Percentiles rank a stretch among this genome's conserved stretches.
Evolutionary conservation across 208 protist species (phyloP).

Genomic region (Phytomonas sp.): DNA sequence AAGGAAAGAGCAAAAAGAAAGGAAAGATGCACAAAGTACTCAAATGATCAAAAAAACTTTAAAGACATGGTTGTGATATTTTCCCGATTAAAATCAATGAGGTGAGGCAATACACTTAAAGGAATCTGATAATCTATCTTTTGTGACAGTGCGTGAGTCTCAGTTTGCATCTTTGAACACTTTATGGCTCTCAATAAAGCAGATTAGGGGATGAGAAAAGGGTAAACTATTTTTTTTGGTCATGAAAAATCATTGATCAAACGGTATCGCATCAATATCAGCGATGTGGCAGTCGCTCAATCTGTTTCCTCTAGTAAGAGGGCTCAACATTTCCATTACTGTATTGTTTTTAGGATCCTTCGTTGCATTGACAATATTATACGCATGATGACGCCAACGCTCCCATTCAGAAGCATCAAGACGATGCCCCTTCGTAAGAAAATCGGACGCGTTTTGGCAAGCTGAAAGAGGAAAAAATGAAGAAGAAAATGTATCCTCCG

Average conservation of each 20-base stretch:
- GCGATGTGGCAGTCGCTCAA: not conserved
- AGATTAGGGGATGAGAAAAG: not conserved
- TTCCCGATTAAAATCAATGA: not conserved
- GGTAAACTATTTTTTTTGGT: not conserved
- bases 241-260: not conserved
- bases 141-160: not conserved
- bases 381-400: not conserved
- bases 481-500: not conserved
- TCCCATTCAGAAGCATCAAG: not conserved
- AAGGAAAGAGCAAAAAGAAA: slow-evolving; percentile 20
- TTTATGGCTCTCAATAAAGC: not conserved
- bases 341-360: not conserved
- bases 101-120: not conserved
- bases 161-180: not conserved
- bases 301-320: not conserved
- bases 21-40: slow-evolving; percentile 6
- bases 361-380: not conserved
- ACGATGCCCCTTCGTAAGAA: not conserved
- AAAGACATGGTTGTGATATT: not conserved
- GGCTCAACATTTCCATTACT: not conserved
- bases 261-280: not conserved
- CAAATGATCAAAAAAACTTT: not conserved
- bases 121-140: not conserved
- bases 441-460: not conserved
- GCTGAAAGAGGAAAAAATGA: not conserved